phyloP scores from a whole-genome alignment of 2,329 filamentous ascomycete species.

The Bipolaris cookei region DNA sequence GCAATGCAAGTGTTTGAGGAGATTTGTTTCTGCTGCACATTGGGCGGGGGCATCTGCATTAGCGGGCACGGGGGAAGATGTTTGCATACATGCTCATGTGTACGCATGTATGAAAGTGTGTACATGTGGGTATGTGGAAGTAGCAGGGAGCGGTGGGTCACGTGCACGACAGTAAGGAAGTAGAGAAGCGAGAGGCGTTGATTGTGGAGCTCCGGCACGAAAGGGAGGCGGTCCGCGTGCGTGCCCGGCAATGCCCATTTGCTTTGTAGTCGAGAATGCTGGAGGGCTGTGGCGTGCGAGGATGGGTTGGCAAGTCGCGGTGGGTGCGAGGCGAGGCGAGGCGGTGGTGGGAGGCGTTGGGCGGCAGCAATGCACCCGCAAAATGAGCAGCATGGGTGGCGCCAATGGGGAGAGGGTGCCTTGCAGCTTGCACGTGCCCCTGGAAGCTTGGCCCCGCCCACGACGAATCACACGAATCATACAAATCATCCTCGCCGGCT shows the following conservation, averaged over 20 bases:
- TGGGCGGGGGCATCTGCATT: slow-evolving; percentile 35
- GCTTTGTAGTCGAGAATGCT: neutral
- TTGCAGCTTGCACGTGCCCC: slow-evolving; percentile 16
- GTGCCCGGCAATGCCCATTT: neutral
- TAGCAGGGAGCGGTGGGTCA: too few relatives aligned
- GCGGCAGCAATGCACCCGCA: slow-evolving; percentile 11
- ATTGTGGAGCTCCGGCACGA: neutral
- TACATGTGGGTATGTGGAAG: too few relatives aligned
- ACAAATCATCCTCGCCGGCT: too few relatives aligned
- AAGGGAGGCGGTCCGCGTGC: neutral
- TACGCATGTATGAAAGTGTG: too few relatives aligned
- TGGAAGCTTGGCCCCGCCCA: neutral
- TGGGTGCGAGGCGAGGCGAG: neutral
- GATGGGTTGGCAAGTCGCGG: neutral
- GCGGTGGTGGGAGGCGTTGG: neutral
- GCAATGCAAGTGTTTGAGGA: slow-evolving; percentile 11
- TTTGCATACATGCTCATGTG: neutral
- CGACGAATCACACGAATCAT: slow-evolving; percentile 12
- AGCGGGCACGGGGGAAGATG: slow-evolving; percentile 32
- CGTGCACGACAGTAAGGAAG: neutral
- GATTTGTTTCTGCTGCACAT: slow-evolving; percentile 9
- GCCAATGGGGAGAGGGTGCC: slow-evolving; percentile 15
- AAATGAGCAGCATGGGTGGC: slow-evolving; percentile 13
- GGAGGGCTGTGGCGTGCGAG: neutral
- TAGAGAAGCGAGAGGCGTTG: neutral